phyloP scores from a whole-genome alignment of 129 eudicot species.

The Glebionis coronaria region DNA sequence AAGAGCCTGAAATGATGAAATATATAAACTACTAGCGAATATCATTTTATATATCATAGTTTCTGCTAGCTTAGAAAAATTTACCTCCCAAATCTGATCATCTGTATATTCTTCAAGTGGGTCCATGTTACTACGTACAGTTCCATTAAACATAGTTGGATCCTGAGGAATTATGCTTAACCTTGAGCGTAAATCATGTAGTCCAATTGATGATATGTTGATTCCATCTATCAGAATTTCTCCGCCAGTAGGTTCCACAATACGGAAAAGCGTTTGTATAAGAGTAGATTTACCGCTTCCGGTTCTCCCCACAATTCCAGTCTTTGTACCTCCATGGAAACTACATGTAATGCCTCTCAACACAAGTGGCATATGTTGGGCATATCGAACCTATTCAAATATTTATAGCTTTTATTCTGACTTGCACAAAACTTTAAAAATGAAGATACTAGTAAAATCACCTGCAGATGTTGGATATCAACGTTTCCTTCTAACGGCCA shows the following conservation, averaged over 20 bases:
- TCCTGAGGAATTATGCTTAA: slow-evolving; percentile 96
- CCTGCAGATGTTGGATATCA: slow-evolving; percentile 63
- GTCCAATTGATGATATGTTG: slow-evolving; percentile 68
- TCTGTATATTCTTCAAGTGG: slow-evolving; percentile 91
- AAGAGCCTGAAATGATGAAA: slow-evolving; percentile 26
- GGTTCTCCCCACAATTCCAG: slow-evolving; percentile 93
- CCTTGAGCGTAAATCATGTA: slow-evolving; percentile 84
- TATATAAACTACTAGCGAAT: not conserved
- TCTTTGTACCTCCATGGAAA: slow-evolving; percentile 76
- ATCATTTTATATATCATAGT: not conserved
- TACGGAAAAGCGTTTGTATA: slow-evolving; percentile 83
- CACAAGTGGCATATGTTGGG: slow-evolving; percentile 91
- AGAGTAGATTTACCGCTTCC: slow-evolving; percentile 98
- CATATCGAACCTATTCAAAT: slow-evolving; percentile 72
- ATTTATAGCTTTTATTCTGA: not conserved
- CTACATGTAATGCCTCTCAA: slow-evolving; percentile 82
- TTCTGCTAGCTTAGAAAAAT: not conserved
- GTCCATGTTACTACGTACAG: slow-evolving; percentile 77
- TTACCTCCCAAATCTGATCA: slow-evolving; percentile 45
- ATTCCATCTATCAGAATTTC: slow-evolving; percentile 64
- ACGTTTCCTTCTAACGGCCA: slow-evolving; percentile 87
- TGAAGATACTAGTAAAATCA: not conserved
- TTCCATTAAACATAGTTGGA: slow-evolving; percentile 96
- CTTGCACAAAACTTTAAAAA: not conserved
- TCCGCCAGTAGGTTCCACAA: slow-evolving; percentile 79